phyloP scores from a whole-genome alignment of 495 filamentous ascomycete genomes.

The Podospora sp. region DNA sequence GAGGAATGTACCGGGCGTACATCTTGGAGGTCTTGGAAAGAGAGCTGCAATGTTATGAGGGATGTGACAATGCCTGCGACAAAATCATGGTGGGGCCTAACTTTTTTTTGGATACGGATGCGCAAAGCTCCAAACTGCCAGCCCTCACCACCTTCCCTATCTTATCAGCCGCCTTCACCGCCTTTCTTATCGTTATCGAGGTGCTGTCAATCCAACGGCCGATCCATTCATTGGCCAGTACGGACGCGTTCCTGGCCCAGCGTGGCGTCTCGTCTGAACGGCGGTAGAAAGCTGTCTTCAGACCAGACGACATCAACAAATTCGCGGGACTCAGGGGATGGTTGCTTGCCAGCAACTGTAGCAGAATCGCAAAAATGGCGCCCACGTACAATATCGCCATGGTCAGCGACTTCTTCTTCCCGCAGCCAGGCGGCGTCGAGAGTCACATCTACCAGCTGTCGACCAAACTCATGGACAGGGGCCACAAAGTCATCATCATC shows the following conservation, averaged over 20 bases:
- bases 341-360: conserved; percentile 1
- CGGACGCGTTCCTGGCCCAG: conserved; percentile 18
- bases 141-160: conserved; percentile 7
- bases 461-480: conserved; percentile 92
- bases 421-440: conserved; percentile 93
- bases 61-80: neutral
- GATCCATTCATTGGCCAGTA: neutral
- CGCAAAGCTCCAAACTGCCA: conserved; percentile 24
- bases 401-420: conserved; percentile 99
- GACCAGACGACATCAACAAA: neutral
- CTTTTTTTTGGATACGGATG: conserved; percentile 30
- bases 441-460: conserved; percentile 98
- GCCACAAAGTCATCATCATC: conserved; percentile 97
- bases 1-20: conserved; percentile 22
- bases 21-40: neutral
- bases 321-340: neutral
- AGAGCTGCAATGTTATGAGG: neutral
- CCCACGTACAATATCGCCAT: conserved; percentile 70
- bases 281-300: neutral
- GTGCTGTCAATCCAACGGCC: neutral
- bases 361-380: conserved; percentile 47
- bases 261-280: conserved; percentile 4
- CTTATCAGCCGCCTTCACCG: conserved; percentile 28
- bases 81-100: neutral
- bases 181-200: conserved; percentile 34